phyloP scores from a whole-genome alignment of 768 basidiomycete species.

The Tephrocybe sp. region DNA sequence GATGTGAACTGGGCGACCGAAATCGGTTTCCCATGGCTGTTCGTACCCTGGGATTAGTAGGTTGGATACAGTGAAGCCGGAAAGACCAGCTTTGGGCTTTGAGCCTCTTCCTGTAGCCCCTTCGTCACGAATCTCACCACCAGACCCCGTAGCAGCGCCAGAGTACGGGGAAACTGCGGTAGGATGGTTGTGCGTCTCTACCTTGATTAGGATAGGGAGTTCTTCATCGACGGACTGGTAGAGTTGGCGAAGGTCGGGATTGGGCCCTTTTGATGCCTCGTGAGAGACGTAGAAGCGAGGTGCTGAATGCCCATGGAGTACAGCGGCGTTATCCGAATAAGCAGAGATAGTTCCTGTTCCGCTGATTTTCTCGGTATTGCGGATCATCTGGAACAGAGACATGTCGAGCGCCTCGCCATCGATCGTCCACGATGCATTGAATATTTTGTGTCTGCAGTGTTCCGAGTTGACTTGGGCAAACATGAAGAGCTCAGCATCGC shows the following conservation, averaged over 20 bases:
- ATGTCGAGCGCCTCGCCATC: constrained; percentile 61
- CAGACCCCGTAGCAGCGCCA: constrained; percentile 98
- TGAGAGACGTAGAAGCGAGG: constrained; percentile 67
- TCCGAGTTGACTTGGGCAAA: constrained; percentile 99
- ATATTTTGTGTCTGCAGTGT: constrained; percentile 99
- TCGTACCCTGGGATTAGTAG: constrained; percentile 86
- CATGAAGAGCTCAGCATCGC: constrained; percentile 99
- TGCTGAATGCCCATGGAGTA: constrained; percentile 73
- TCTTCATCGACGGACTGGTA: constrained; percentile 65
- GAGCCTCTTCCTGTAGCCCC: constrained; percentile 94
- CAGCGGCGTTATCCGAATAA: constrained; percentile 98
- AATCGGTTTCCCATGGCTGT: constrained; percentile 96
- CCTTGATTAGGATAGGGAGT: constrained; percentile 91
- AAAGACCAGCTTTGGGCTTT: constrained; percentile 91
- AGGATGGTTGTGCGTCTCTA: constrained; percentile 99
- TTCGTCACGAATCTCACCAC: constrained; percentile 98
- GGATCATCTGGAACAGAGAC: constrained; percentile 95
- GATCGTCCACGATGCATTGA: constrained; percentile 96
- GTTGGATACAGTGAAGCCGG: constrained; percentile 92
- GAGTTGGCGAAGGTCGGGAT: constrained; percentile 27
- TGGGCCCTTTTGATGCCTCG: constrained; percentile 19
- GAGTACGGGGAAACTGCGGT: constrained; percentile 98
- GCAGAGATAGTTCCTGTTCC: constrained; percentile 86
- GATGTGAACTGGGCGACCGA: constrained; percentile 87
- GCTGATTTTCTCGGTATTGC: constrained; percentile 85